Evolutionary conservation across 2,329 filamentous ascomycete species (phyloP), one percentile per base, ranked within the genome.

Genomic region (Xylaria sp.): DNA sequence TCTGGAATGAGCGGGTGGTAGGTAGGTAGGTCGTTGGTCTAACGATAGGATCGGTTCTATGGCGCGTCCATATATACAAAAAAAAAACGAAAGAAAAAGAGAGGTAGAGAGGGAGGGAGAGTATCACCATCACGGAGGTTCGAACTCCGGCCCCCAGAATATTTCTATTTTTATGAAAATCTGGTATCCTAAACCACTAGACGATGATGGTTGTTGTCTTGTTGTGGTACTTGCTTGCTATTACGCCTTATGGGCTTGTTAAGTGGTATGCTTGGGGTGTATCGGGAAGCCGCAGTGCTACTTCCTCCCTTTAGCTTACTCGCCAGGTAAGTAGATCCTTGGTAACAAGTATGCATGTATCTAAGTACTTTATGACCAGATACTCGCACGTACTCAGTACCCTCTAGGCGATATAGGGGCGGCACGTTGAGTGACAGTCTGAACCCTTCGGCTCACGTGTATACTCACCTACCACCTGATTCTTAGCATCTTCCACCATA

Each of bases 101-200:
- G 34, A 12, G 17, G 17, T 14, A 19, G 14, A n/a, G 42, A 53
- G 14, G 5, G 34, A 54, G 19, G 19, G 17, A 47, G 39, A 45
- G 32, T 12, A 34, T 56, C 59, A 61, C 55, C 60, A 67, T 67
- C 39, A 64, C 56, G 60, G 64, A 61, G 64, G 64, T 61, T 69
- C 67, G 51, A 69, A 69, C 60, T 64, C 64, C 67, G 59, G 64
- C 34, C 67, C 54, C 51, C 54, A 61, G 60, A 57, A 42, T n/a
- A 11, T 56, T 55, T 45, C 42, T 48, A 36, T 54, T 4, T 14
- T 6, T 27, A 63, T 61, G 56, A 65, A 69, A 67, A 67, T 59
- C 64, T 64, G 54, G 54, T 66, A 69, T 69, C 67, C 67, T 67
- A 69, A 65, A 69, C 64, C 60, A 64, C 60, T 69, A 61, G 64